Evolutionary conservation across 805 yeast species (phyloP), one percentile per base, ranked within the genome.

Genomic region (Zygoascus flipseniorum): DNA sequence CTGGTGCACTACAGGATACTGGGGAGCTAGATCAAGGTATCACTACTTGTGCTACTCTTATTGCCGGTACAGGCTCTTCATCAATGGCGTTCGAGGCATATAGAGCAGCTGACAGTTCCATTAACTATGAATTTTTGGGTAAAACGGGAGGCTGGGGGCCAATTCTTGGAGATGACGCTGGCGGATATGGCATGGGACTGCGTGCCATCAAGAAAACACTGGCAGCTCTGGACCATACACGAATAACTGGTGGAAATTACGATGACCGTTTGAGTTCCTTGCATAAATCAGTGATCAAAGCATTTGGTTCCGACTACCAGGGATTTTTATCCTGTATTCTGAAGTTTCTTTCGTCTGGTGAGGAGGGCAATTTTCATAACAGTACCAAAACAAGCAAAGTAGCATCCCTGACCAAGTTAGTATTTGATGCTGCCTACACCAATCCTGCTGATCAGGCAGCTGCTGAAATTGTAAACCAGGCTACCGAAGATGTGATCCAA

Each of bases 51-150:
- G 44, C 59, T 8, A 52, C 61, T 14, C 52, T 61, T 5, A 56
- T 61, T 35, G 59, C 60, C 16, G 65, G 65, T 16, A 62, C 65
- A 10, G 65, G 65, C 9, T 53, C 60, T 19, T 47, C 60, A n/a
- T 60, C 58, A 6, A 51, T 60, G 55, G 61, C 56, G 8, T 59
- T 53, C 43, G 49, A 47, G 31, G 39, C 26, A 26, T 11, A 37
- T 4, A 52, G 50, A 1, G 43, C 39, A 4, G 31, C 28, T 20
- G 43, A 44, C 2, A 16, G 26, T 16, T 35, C 32, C 16, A 19
- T 20, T 13, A 31, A 37, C n/a, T 52, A 54, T 46, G 43, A 48
- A 20, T 35, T 42, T 18, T 37, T 59, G 10, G 61, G 55, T 11
- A 56, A 57, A 20, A 16, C 52, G 2, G 62, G 63, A 26, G 65